Percentiles rank a stretch among this genome's conserved stretches.
Evolutionary conservation across 1,284 basidiomycete species (phyloP).

Genomic region (Anthracocystis setariae): DNA sequence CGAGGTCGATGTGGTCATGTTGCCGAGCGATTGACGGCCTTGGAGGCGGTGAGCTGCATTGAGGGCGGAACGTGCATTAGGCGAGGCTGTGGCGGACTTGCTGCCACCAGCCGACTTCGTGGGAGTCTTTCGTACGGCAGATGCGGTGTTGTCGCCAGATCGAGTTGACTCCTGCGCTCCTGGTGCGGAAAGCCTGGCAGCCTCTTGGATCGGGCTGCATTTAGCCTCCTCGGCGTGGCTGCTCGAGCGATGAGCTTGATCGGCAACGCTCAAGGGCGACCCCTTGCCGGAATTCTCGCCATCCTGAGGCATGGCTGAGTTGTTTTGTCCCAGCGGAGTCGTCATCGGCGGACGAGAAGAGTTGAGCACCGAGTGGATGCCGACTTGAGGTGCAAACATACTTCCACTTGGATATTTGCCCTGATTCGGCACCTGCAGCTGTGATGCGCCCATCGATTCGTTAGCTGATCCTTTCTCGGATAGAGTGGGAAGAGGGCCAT

Average conservation of each 20-base stretch:
- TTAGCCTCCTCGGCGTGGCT: conserved; percentile 3
- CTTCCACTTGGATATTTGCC: conserved; percentile 47
- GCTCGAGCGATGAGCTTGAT: background rate
- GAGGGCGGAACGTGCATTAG: conserved; percentile 14
- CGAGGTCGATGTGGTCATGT: conserved; percentile 24
- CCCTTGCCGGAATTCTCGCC: background rate
- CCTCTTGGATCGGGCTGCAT: background rate
- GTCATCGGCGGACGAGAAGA: conserved; percentile 43
- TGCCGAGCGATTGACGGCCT: conserved; percentile 29
- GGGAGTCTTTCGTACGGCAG: background rate
- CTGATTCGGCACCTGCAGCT: conserved; percentile 11
- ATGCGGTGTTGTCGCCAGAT: background rate
- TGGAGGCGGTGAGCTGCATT: conserved; percentile 12
- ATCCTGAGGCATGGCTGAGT: conserved; percentile 5
- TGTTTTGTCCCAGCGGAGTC: conserved; percentile 40
- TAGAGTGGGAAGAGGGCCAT: conserved; percentile 6
- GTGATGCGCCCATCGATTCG: conserved; percentile 1
- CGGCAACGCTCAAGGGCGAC: background rate
- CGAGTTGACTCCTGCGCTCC: conserved; percentile 2
- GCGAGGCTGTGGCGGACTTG: conserved; percentile 12
- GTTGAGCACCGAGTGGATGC: conserved; percentile 52
- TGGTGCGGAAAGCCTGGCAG: background rate
- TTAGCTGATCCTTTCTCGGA: conserved; percentile 5
- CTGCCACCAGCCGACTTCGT: conserved; percentile 1
- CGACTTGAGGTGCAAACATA: conserved; percentile 58